These are phyloP conservation scores for Amoebophrya sp. DNA, from an alignment of 169 alveolate species.

Conservation along the genomic window DNA sequence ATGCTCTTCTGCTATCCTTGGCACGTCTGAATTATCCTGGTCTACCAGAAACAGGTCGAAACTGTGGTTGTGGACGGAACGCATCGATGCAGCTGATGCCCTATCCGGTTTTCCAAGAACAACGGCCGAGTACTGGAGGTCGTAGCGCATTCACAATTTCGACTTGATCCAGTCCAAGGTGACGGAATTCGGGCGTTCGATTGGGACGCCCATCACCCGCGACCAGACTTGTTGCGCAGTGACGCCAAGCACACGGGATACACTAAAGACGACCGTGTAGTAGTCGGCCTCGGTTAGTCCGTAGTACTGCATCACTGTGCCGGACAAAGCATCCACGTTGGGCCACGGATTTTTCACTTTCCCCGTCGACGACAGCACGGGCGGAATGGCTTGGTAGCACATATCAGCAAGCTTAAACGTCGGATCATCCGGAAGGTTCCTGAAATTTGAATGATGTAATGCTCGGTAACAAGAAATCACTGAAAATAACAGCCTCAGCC, in stretches of 20 bases:
- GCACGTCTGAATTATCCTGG: no score
- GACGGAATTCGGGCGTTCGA: constrained; percentile 74
- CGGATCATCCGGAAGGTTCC: constrained; percentile 70
- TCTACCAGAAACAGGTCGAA: no score
- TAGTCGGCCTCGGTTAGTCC: constrained; percentile 78
- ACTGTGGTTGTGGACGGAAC: no score
- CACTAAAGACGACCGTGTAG: constrained; percentile 89
- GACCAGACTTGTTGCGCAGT: constrained; percentile 74
- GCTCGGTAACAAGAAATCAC: no score
- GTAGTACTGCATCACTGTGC: constrained; percentile 77
- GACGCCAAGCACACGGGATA: constrained; percentile 87
- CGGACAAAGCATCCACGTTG: constrained; percentile 92
- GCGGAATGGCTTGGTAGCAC: constrained; percentile 74
- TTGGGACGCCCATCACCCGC: constrained; percentile 69
- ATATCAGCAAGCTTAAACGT: constrained; percentile 65
- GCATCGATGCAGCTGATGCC: no score
- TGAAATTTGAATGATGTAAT: neutral
- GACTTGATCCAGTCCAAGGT: constrained; percentile 36
- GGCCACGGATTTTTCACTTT: constrained; percentile 91
- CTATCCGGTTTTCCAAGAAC: no score
- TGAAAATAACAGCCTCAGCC: no score
- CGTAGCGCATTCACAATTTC: no score
- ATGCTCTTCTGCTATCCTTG: no score
- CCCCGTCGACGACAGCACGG: constrained; percentile 64
- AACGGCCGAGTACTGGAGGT: no score